Evolutionary conservation across 495 filamentous ascomycete species (phyloP), one percentile per base, ranked within the genome.

Genomic region (Beverwykella pulmonaria): DNA sequence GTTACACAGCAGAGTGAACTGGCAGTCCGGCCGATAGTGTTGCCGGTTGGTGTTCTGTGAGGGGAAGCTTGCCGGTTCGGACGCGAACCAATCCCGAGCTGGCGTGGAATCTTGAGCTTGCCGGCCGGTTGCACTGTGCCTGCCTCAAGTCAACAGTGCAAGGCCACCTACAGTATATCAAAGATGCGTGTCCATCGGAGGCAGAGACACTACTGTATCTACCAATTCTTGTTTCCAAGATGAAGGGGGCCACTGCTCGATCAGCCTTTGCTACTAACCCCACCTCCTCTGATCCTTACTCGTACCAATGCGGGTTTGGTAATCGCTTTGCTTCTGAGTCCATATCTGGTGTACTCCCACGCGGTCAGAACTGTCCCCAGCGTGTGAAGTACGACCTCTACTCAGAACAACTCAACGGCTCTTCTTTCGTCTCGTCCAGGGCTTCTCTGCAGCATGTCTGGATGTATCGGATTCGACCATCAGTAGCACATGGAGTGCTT

Each of bases 401-500:
- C 54, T 48, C 53, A 14, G 63, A 70, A 36, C 58, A 62, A 36
- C 48, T 70, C 34, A 59, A 49, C 7, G 56, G 53, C 4, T 48
- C 57, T 1, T 49, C 56, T 9, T 70, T 70, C 46, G 53, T 61
- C 19, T 65, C 63, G 20, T 20, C 63, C 5, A 57, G 68, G n/a
- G 23, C 47, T 23, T 46, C 59, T 15, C 53, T 67, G 9, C 56
- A 55, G 19, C 46, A 58, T 27, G 53, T 55, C 10, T 70, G 62
- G 55, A 46, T 70, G 49, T 70, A 70, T 44, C 61, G 67, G 5
- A 60, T 66, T 49, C 53, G 53, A 23, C 62, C 67, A 25, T 39
- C 67, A 15, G 61, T 61, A n/a, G 61, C 55, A 19, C 67, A 70
- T 52, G 26, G 52, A 32, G 52, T 32, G 52, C 27, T 54, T 2